phyloP scores from a whole-genome alignment of 2,329 filamentous ascomycete genomes.

The Colletotrichum tropicale region DNA sequence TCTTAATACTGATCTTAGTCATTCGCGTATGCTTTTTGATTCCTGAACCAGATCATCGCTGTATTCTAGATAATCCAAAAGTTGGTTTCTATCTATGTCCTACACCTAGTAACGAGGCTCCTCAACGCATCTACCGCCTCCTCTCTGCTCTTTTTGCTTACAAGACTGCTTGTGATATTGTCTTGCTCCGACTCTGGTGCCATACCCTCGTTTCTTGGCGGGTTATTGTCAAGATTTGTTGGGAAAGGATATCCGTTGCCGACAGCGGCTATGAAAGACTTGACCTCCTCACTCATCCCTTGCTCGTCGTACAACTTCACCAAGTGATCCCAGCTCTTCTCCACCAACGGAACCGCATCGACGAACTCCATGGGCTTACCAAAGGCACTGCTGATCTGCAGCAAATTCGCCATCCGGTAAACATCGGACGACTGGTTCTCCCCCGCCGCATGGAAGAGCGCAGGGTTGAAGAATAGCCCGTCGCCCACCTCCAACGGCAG shows the following conservation, averaged over 20 bases:
- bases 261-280: slow-evolving; percentile 53
- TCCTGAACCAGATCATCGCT: background rate
- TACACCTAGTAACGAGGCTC: slow-evolving; percentile 5
- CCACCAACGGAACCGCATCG: slow-evolving; percentile 53
- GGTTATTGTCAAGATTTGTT: slow-evolving; percentile 62
- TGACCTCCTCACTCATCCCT: slow-evolving; percentile 44
- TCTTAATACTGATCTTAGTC: background rate
- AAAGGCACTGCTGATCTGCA: slow-evolving; percentile 67
- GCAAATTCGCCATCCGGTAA: slow-evolving; percentile 61
- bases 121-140: slow-evolving; percentile 44
- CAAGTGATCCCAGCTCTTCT: slow-evolving; percentile 47
- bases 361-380: slow-evolving; percentile 69
- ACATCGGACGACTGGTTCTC: slow-evolving; percentile 54
- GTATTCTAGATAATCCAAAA: background rate
- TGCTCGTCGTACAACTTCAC: slow-evolving; percentile 31
- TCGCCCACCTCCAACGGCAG: slow-evolving; percentile 60
- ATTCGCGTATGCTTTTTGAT: too few species aligned
- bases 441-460: slow-evolving; percentile 67
- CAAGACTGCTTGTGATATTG: slow-evolving; percentile 48
- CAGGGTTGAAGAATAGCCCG: slow-evolving; percentile 68
- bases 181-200: slow-evolving; percentile 65
- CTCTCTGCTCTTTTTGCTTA: slow-evolving; percentile 40
- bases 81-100: background rate
- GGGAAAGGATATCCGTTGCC: slow-evolving; percentile 67
- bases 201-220: slow-evolving; percentile 62